Evolutionary conservation across 108 stramenopile genomes (phyloP).

Genomic region (Skeletonema grethae): DNA sequence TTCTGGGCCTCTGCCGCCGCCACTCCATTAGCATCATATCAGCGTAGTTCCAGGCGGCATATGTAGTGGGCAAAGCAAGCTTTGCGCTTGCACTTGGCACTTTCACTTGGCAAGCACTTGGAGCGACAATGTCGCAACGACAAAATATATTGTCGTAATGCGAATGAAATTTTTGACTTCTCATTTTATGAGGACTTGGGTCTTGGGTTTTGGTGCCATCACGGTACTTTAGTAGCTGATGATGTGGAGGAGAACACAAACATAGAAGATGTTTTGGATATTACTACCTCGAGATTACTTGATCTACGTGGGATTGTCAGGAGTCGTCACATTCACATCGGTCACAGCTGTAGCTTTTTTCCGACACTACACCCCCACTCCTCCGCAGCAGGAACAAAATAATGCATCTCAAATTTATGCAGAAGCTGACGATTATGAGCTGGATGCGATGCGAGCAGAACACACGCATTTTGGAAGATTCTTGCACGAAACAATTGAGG

Average conservation of each 20-base stretch:
- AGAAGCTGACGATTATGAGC: neutral
- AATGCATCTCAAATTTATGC: neutral
- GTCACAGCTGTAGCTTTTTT: neutral
- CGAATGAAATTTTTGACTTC: no score
- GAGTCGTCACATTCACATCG: neutral
- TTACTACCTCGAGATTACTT: neutral
- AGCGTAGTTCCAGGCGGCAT: no score
- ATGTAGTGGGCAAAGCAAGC: no score
- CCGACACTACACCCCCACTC: neutral
- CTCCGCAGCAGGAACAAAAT: neutral
- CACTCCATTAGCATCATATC: neutral
- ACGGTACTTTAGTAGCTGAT: no score
- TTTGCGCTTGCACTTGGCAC: no score
- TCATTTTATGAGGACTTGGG: no score
- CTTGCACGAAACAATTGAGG: slow-evolving; percentile 11
- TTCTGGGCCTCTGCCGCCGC: neutral
- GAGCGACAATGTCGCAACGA: no score
- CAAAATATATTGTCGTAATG: no score
- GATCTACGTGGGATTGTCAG: neutral
- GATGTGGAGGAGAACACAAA: no score
- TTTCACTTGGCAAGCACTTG: no score
- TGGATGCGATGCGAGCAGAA: neutral
- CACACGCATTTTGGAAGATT: slow-evolving; percentile 12
- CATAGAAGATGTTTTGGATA: neutral
- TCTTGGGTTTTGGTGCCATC: no score